phyloP scores from a whole-genome alignment of 1,284 basidiomycete genomes.

The Trichosporon coremiiforme region DNA sequence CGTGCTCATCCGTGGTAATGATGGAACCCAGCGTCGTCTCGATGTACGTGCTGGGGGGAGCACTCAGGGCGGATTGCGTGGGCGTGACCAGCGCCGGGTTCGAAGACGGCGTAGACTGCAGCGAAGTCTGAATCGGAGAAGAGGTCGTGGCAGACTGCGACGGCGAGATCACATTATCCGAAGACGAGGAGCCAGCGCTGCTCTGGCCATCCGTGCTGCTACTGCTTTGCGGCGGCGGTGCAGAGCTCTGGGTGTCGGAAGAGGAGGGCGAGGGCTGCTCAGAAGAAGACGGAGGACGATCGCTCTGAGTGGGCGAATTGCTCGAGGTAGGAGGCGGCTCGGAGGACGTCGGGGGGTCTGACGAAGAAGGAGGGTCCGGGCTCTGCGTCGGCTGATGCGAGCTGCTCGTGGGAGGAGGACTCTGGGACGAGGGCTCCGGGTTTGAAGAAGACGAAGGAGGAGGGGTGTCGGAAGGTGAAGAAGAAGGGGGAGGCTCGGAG shows the following conservation, averaged over 20 bases:
- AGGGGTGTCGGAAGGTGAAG: background rate
- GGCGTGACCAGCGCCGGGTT: background rate
- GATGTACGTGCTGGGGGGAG: background rate
- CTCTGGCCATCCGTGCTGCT: background rate
- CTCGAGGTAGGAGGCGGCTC: background rate
- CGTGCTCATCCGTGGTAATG: constrained; percentile 6
- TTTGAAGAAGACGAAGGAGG: background rate
- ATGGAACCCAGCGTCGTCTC: constrained; percentile 1
- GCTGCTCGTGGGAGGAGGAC: background rate
- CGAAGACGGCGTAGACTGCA: background rate
- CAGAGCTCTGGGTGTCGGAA: background rate
- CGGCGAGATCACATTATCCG: background rate
- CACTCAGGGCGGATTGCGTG: background rate
- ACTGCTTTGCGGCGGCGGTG: background rate
- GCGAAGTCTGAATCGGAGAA: background rate
- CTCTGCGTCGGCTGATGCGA: constrained; percentile 1
- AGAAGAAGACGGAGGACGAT: background rate
- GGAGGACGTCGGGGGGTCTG: background rate
- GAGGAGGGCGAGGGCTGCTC: background rate
- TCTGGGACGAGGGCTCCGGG: background rate
- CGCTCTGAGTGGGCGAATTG: background rate
- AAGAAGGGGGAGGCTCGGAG: constrained; percentile 12
- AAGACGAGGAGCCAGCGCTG: background rate
- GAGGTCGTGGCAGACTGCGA: background rate
- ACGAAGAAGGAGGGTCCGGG: constrained; percentile 6